Base-by-base conservation (phyloP, 192 early-diverging fungal genomes). In the Chytriomyces sp. region DNA sequence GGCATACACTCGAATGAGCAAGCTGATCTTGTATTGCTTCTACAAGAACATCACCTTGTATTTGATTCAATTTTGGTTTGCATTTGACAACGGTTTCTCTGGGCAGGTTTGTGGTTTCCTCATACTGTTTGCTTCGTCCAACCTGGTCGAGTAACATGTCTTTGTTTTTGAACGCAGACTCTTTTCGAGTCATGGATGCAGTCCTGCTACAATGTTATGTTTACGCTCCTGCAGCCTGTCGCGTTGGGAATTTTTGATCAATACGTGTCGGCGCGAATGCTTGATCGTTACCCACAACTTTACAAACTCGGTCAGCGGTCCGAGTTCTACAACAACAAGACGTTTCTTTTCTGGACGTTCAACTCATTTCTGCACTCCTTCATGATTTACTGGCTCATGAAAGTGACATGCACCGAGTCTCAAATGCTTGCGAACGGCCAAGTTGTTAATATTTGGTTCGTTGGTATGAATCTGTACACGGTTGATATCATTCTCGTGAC, bases 31-130 rank as follows among this genome's bases (percentile, higher is more conserved):
- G 69, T 97, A 92, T 85, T 95, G 92, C 75, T 99, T 97, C 87
- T 99, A 99, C 90, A 99, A 99, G 86, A 99, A 99, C 84, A 96
- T 99, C 66, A 93, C 95, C 20, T 83, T 99, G 81, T 99, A 98
- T 85, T 86, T 96, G 77, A 97, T 97, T 66, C 97, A 99, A 87
- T 93, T 99, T 79, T 99, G 97, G 97, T 88, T 87, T 86, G 93
- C 97, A 5, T 88, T 97, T 75, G 93, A 94, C 83, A 98, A 98
- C 77, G 92, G 94, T 7, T 98, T 99, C 79, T 96, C 96, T 28
- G 97, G 97, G 63, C 85, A 84, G 84, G 84, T 87, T 66, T 47
- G 77, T 67, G 10, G 8, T 45, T 1, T 60, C 43, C 46, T 74
- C 62, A 46, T n/a, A 5, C 1, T 75, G 10, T 6, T 75, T 45